Conservation (phyloP, 768 basidiomycete species). For the Termitomyces bulborhizus region DNA sequence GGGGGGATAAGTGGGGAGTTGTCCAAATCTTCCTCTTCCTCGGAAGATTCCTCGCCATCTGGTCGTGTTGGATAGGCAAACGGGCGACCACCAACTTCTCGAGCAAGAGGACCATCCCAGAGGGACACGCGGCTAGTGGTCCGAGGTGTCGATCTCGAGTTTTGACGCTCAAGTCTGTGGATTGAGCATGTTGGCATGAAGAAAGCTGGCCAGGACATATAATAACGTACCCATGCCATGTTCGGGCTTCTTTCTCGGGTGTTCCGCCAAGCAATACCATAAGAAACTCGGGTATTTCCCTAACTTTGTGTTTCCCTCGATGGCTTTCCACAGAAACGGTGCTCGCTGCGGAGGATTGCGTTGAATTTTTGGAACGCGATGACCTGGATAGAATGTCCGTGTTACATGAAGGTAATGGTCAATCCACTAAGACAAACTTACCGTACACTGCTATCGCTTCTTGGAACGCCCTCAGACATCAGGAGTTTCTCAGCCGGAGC, state of each 20-base stretch:
- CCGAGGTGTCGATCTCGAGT: constrained; percentile 19
- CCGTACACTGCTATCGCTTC: constrained; percentile 10
- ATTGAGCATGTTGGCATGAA: neutral
- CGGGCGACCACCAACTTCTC: constrained; percentile 18
- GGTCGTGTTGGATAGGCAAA: constrained; percentile 8
- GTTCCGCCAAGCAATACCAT: constrained; percentile 33
- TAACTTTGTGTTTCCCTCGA: constrained; percentile 14
- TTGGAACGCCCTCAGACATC: constrained; percentile 1
- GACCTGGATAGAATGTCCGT: constrained; percentile 2
- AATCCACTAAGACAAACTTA: neutral
- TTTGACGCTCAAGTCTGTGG: constrained; percentile 26
- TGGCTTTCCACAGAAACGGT: constrained; percentile 9
- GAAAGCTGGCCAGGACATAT: neutral
- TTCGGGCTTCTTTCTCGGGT: constrained; percentile 23
- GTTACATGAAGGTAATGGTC: neutral
- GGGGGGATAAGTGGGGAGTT: constrained; percentile 27
- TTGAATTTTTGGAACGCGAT: constrained; percentile 9
- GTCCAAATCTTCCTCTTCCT: constrained; percentile 22
- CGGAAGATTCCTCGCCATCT: constrained; percentile 21
- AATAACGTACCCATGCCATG: constrained; percentile 38
- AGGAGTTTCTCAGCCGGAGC: constrained; percentile 1
- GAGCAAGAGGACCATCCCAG: constrained; percentile 36
- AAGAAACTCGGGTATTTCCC: constrained; percentile 24
- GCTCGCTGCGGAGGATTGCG: constrained; percentile 10
- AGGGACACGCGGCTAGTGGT: constrained; percentile 27